Conservation (phyloP, 2,329 filamentous ascomycete genomes). For the Claviceps sp. region DNA sequence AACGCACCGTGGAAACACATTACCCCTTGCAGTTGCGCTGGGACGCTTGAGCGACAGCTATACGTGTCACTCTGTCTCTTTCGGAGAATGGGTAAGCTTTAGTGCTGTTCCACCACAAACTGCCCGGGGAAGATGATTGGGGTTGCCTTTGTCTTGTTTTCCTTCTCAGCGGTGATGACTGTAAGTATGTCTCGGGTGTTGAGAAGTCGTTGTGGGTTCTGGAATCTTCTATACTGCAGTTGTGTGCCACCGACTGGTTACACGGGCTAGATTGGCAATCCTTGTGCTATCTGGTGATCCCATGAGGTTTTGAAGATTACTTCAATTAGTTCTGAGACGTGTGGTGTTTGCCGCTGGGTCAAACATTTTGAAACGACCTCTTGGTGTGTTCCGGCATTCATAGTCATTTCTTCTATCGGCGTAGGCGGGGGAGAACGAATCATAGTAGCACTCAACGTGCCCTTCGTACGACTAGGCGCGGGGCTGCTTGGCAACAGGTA, state of each 20-base stretch:
- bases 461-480: background rate
- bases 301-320: background rate
- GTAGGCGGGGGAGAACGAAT: background rate
- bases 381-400: background rate
- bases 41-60: background rate
- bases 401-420: background rate
- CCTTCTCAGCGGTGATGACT: background rate
- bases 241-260: background rate
- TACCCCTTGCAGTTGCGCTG: background rate
- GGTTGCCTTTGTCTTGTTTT: background rate
- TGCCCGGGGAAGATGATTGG: too few species aligned
- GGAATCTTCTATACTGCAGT: conserved; percentile 1
- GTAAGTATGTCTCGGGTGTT: background rate
- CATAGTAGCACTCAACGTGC: background rate
- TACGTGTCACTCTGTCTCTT: background rate
- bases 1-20: background rate
- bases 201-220: background rate
- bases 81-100: background rate
- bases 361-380: background rate
- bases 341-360: background rate
- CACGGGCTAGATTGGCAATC: conserved; percentile 1
- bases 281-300: background rate
- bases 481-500: background rate
- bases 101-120: background rate
- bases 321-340: background rate